Evolutionary conservation across 352 stramenopile genomes (phyloP), one percentile per base, ranked within the genome.

Genomic region (Pythium periplocum): DNA sequence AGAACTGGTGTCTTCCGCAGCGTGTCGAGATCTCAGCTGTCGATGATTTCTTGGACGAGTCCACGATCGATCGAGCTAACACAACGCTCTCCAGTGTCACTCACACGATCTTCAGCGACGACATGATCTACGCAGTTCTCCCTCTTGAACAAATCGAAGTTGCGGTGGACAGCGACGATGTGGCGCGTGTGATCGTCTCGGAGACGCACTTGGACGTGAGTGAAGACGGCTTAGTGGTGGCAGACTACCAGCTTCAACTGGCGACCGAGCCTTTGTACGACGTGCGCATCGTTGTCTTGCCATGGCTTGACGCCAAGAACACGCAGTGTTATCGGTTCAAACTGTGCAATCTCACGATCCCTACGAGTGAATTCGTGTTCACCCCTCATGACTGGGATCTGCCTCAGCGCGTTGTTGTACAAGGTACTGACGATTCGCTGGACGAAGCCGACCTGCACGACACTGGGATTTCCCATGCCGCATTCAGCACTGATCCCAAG

Each of bases 281-380:
- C 12, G 81, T 92, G 6, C 73, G 71, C 6, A 74, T 92, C 45
- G 61, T 87, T 11, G 75, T 78, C 12, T 50, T 86, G 0, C 81
- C 81, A 1, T 92, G 78, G 75, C 62, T 90, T 1, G 71, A 88
- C n/a, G 61, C 55, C 4, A 51, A 65, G 1, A 70, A 72, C n/a
- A 88, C 76, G 0, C 58, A 73, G 31, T 92, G 81, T 51, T 92
- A 92, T 31, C 76, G 81, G 3, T 90, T 90, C 42, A 75, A 67
- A 0, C 40, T 88, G 2, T 92, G 81, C 48, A 92, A 92, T 46
- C 36, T 88, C 38, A 92, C 81, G 3, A 58, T 92, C 5, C 64
- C 66, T 0, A 53, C 75, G 5, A 61, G 68, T 8, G 62, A 76
- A 55, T 87, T 71, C 38, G 7, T 76, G 0, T 92, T 92, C 57